These are phyloP conservation scores for Blastomyces emzantsi DNA, from an alignment of 2,329 filamentous ascomycete genomes.

Conservation along the genomic window DNA sequence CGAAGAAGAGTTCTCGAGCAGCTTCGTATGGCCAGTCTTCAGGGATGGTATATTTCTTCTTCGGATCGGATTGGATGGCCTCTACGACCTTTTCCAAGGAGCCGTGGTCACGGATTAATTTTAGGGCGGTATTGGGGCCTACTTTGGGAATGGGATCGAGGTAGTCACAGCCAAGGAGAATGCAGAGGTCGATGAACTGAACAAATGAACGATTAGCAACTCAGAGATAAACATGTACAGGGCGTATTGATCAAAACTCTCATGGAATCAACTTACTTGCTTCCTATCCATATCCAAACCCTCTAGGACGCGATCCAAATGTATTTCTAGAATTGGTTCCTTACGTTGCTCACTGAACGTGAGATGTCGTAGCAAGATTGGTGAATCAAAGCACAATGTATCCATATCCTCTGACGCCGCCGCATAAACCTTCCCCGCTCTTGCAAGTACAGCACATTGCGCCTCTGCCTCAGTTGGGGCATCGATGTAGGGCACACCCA, in stretches of 20 bases:
- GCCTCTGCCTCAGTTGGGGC: slow-evolving; percentile 96
- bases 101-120: slow-evolving; percentile 87
- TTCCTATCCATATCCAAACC: slow-evolving; percentile 79
- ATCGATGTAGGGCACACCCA: slow-evolving; percentile 93
- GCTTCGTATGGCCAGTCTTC: slow-evolving; percentile 97
- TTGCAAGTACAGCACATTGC: slow-evolving; percentile 82
- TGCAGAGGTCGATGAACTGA: slow-evolving; percentile 95
- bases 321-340: slow-evolving; percentile 94
- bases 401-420: slow-evolving; percentile 99
- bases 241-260: neutral
- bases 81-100: slow-evolving; percentile 81
- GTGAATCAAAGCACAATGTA: slow-evolving; percentile 88
- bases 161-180: slow-evolving; percentile 95
- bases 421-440: slow-evolving; percentile 90
- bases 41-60: slow-evolving; percentile 73
- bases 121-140: slow-evolving; percentile 82
- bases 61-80: slow-evolving; percentile 63
- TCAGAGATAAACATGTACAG: neutral
- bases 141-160: slow-evolving; percentile 93
- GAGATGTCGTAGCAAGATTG: slow-evolving; percentile 81
- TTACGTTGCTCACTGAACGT: slow-evolving; percentile 97
- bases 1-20: slow-evolving; percentile 81
- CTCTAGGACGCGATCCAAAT: slow-evolving; percentile 74
- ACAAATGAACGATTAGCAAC: slow-evolving; percentile 10
- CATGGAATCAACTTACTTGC: slow-evolving; percentile 49